These are phyloP conservation scores for Fusarium cicatricum DNA, from an alignment of 2,329 filamentous ascomycete species.

Conservation along the genomic window DNA sequence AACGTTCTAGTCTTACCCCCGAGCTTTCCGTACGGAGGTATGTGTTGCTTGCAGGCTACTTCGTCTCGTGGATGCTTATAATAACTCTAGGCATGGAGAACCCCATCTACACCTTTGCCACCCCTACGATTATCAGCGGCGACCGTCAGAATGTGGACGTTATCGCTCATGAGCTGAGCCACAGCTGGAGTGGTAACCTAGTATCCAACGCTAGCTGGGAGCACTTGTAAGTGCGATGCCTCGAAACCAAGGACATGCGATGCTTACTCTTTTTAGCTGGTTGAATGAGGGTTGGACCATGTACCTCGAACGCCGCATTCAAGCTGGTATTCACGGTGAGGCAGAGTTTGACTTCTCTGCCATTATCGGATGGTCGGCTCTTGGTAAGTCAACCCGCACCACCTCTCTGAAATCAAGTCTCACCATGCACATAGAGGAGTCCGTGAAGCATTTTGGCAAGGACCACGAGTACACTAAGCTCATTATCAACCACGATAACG, in stretches of 20 bases:
- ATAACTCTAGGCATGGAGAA: constrained; percentile 77
- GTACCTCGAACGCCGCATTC: constrained; percentile 89
- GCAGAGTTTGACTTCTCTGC: constrained; percentile 91
- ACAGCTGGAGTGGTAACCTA: constrained; percentile 89
- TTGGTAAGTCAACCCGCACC: constrained; percentile 57
- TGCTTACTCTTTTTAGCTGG: constrained; percentile 57
- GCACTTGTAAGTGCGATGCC: constrained; percentile 66
- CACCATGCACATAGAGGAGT: constrained; percentile 64
- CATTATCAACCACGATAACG: constrained; percentile 83
- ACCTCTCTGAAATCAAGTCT: neutral
- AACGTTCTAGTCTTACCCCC: constrained; percentile 91
- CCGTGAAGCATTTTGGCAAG: constrained; percentile 78
- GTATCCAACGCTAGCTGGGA: constrained; percentile 84
- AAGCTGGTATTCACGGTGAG: constrained; percentile 80
- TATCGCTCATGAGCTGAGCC: constrained; percentile 83
- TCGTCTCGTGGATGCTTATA: neutral
- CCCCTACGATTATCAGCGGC: constrained; percentile 91
- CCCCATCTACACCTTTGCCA: constrained; percentile 93
- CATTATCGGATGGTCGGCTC: constrained; percentile 93
- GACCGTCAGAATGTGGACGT: constrained; percentile 94
- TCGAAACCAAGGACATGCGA: too few relatives aligned
- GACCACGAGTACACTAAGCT: constrained; percentile 95
- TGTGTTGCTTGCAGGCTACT: constrained; percentile 40
- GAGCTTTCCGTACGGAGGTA: constrained; percentile 86
- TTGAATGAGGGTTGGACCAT: constrained; percentile 88